Conservation (phyloP, 768 basidiomycete species). For the Leccinellum rugosiceps region DNA sequence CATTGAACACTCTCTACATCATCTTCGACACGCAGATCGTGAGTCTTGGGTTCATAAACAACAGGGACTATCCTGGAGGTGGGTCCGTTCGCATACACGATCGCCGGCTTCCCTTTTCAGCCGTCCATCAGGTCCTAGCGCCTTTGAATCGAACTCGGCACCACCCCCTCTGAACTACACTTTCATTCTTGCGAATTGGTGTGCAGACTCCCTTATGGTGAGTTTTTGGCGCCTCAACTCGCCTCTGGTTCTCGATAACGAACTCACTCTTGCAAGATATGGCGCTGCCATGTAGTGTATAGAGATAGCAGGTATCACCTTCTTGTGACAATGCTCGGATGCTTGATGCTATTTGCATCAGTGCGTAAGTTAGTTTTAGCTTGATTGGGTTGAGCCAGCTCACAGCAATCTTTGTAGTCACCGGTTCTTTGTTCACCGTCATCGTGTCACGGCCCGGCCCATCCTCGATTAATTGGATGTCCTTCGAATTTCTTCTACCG, state of each 20-base stretch:
- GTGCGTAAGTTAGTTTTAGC: constrained; percentile 14
- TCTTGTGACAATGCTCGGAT: constrained; percentile 15
- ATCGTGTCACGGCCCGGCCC: constrained; percentile 24
- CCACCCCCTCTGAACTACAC: constrained; percentile 25
- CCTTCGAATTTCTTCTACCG: constrained; percentile 31
- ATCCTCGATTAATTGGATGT: constrained; percentile 25
- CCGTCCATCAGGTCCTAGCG: constrained; percentile 19
- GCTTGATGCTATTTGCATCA: constrained; percentile 22
- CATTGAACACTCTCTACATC: constrained; percentile 27
- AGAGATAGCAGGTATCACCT: constrained; percentile 22
- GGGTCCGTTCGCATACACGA: neutral
- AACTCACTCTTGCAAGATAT: constrained; percentile 19
- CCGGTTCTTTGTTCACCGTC: constrained; percentile 28
- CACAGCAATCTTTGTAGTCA: constrained; percentile 15
- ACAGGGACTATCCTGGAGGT: constrained; percentile 34
- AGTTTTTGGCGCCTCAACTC: neutral
- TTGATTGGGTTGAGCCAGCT: neutral
- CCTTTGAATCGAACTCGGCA: constrained; percentile 22
- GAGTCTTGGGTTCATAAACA: constrained; percentile 27
- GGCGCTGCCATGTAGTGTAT: constrained; percentile 33
- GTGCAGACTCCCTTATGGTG: constrained; percentile 30
- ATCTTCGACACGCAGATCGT: constrained; percentile 18
- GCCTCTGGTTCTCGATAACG: neutral
- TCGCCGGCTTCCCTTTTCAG: neutral
- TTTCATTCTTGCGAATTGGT: constrained; percentile 31